A percentile compares a stretch with the other conserved stretches of the same genome.
Conservation (phyloP, 2,329 filamentous ascomycete genomes). For the Hymenoscyphus repandus region DNA sequence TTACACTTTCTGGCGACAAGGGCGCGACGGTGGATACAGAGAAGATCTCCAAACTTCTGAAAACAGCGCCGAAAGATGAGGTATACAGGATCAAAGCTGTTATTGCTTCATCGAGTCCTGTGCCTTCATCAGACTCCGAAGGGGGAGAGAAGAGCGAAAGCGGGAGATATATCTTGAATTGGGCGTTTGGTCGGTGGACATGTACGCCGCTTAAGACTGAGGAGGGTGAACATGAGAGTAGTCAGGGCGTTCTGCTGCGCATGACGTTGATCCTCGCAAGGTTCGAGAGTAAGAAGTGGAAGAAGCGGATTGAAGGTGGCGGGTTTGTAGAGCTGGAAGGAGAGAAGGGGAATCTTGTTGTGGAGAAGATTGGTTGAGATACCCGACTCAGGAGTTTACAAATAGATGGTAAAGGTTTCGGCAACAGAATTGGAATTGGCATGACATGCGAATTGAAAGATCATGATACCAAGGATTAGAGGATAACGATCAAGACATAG, state of each 20-base stretch:
- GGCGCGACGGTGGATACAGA: conserved; percentile 46
- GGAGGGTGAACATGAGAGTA: conserved; percentile 48
- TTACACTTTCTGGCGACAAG: conserved; percentile 54
- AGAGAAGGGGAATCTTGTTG: conserved; percentile 42
- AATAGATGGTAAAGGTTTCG: no score
- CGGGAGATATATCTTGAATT: conserved; percentile 83
- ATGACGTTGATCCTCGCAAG: conserved; percentile 73
- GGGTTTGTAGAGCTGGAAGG: conserved; percentile 48
- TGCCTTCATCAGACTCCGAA: conserved; percentile 46
- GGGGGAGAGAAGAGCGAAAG: conserved; percentile 28
- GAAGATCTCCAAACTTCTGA: conserved; percentile 62
- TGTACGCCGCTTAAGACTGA: conserved; percentile 60
- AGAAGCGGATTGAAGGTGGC: conserved; percentile 61
- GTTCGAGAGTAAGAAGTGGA: conserved; percentile 72
- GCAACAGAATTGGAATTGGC: no score
- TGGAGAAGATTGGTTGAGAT: conserved; percentile 34
- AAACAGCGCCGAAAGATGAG: conserved; percentile 80
- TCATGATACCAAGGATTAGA: no score
- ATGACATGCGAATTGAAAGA: no score
- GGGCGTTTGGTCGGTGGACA: conserved; percentile 95
- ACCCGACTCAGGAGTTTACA: no score
- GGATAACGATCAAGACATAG: no score
- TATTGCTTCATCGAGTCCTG: conserved; percentile 42
- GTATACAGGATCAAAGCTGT: conserved; percentile 89
- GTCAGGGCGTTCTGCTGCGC: conserved; percentile 51